Evolutionary conservation across 2,329 filamentous ascomycete genomes (phyloP), one percentile per base, ranked within the genome.

Genomic region (Thermothelomyces thermophilus): DNA sequence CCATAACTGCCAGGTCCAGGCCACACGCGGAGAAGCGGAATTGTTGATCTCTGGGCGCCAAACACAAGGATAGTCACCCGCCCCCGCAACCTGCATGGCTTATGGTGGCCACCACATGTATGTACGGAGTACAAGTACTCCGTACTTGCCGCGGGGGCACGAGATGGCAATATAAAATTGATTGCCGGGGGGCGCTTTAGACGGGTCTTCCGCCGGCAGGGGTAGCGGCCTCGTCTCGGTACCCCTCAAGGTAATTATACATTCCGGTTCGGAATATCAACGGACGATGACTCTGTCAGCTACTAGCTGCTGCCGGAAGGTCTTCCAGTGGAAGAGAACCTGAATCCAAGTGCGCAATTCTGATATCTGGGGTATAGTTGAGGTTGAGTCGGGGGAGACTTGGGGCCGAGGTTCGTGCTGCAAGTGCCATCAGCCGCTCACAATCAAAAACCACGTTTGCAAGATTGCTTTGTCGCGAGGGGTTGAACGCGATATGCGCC

Each of bases 161-260:
- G 33, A 42, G 19, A 42, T 11, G 41, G 34, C 47, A 53, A 53
- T 53, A 33, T 53, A 53, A 46, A 30, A 31, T 44, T 47, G 30
- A 53, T 53, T 53, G 50, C 14, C 36, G 11, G 28, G 11, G 28
- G 39, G 16, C 37, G n/a, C 26, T 41, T 43, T 36, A 5, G 13
- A 41, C 20, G 20, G 39, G 16, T 5, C 40, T 28, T 33, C 13
- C 3, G 35, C 4, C 10, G n/a, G 10, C 34, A 20, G 26, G 46
- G 26, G 8, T 10, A 28, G 24, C 16, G 4, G 24, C 26, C 19
- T 28, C 20, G 20, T 14, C 8, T 17, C 8, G 22, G 41, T 16
- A 22, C 28, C 11, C 28, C n/a, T 33, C 24, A 19, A 31, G 17
- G 24, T 9, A n/a, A n/a, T n/a, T n/a, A 11, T 22, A 30, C 26